Evolutionary conservation across 2,329 filamentous ascomycete genomes (phyloP).

Genomic region (Sporothrix inflata): DNA sequence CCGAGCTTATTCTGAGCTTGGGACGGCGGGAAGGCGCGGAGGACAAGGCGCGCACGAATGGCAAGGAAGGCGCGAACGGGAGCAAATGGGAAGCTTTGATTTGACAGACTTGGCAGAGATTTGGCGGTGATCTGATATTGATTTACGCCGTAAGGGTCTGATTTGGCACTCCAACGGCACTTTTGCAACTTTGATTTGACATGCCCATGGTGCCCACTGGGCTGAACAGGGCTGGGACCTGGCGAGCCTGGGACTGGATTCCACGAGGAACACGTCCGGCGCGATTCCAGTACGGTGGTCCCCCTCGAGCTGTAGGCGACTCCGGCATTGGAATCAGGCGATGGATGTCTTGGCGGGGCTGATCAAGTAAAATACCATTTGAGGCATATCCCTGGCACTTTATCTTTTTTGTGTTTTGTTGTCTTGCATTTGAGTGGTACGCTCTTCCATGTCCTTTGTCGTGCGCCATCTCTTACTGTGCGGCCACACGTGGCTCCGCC

Average conservation of each 20-base stretch:
- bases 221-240: background rate
- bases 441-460: background rate
- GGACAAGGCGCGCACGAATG: background rate
- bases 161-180: background rate
- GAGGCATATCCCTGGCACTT: too few species aligned
- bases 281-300: background rate
- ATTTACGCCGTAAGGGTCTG: background rate
- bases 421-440: background rate
- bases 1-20: background rate
- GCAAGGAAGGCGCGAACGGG: background rate
- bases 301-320: background rate
- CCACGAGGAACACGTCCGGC: background rate
- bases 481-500: background rate
- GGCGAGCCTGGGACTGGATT: background rate
- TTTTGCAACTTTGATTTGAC: background rate
- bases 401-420: background rate
- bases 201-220: background rate
- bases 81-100: background rate
- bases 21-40: background rate
- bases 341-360: background rate
- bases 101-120: background rate
- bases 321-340: conserved; percentile 6
- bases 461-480: background rate
- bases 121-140: background rate
- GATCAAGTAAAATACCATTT: too few species aligned